Conservation (phyloP, 2,329 filamentous ascomycete species). For the Fusarium palustre region DNA sequence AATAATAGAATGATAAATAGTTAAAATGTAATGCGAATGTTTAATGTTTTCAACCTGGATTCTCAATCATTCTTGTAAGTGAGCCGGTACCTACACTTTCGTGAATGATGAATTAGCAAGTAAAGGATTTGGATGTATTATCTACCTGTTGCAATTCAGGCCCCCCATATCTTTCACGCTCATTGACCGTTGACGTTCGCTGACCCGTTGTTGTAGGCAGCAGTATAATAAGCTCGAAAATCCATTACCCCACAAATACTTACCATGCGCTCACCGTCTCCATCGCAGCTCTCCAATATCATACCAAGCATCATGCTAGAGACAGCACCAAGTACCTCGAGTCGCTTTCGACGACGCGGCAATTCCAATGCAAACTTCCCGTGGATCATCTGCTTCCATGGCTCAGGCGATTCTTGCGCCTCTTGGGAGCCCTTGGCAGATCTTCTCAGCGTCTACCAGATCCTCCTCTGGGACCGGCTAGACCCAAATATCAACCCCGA, state of each 20-base stretch:
- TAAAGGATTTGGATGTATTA: no score
- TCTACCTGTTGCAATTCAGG: background rate
- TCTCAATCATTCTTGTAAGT: no score
- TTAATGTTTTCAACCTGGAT: background rate
- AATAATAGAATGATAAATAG: constrained; percentile 25
- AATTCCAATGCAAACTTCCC: background rate
- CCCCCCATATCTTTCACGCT: background rate
- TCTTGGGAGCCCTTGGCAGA: constrained; percentile 30
- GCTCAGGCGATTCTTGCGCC: constrained; percentile 36
- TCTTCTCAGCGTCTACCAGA: constrained; percentile 10
- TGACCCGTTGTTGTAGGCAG: background rate
- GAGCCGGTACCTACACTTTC: background rate
- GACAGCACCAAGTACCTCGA: background rate
- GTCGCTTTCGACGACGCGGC: background rate
- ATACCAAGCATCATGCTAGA: background rate
- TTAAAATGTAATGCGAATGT: constrained; percentile 15
- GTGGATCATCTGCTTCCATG: constrained; percentile 39
- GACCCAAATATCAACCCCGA: constrained; percentile 11
- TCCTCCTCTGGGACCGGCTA: constrained; percentile 33
- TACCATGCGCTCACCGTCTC: background rate
- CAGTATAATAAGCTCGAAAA: background rate
- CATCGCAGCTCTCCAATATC: background rate
- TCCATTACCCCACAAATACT: background rate
- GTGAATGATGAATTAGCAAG: no score
- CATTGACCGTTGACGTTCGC: no score